Base-by-base conservation (phyloP, 2,329 filamentous ascomycete genomes). In the Claviceps spartinae region DNA sequence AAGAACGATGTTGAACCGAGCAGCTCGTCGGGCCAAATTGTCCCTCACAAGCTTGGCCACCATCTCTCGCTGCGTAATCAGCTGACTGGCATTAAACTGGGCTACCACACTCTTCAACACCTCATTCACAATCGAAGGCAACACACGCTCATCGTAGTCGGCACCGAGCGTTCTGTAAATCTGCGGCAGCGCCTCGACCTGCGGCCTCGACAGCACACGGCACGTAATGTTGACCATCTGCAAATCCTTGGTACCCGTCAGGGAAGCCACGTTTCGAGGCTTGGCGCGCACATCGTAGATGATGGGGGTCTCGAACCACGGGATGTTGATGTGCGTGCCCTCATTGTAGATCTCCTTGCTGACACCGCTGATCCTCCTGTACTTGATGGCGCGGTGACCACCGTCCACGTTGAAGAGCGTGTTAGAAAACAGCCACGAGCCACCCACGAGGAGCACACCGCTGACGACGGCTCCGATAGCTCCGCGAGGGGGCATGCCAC, bases 171-270 rank as follows among this genome's bases (percentile, higher is more conserved):
- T 98, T 59, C 93, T 81, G 78, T 97, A 98, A 65, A 98, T 98
- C 72, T 95, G 88, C 18, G 93, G 93, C 43, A 98, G 81, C 36
- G 90, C 86, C 59, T 87, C 82, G 63, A 98, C 75, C 54, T 89
- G 82, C 52, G 93, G 93, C 62, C 89, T 79, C 54, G 91, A 96
- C 50, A 98, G 86, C 54, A 98, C 93, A 87, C 93, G 91, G 72
- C 93, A 98, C 65, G 91, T 98, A 68, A 98, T 97, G 80, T 98
- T 98, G 67, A 97, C 93, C 93, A 98, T 98, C 76, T 98, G 93
- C 71, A 98, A 75, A 72, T 98, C 93, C 78, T 98, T 98, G 65
- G 93, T 98, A 61, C 93, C 93, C 54, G 93, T 98, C 59, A 98
- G 81, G 59, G 93, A 97, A 59, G 93, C 86, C 62, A 98, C 90